These are phyloP conservation scores for Pichia sporocuriosa DNA, from an alignment of 805 yeast genomes.

Conservation along the genomic window DNA sequence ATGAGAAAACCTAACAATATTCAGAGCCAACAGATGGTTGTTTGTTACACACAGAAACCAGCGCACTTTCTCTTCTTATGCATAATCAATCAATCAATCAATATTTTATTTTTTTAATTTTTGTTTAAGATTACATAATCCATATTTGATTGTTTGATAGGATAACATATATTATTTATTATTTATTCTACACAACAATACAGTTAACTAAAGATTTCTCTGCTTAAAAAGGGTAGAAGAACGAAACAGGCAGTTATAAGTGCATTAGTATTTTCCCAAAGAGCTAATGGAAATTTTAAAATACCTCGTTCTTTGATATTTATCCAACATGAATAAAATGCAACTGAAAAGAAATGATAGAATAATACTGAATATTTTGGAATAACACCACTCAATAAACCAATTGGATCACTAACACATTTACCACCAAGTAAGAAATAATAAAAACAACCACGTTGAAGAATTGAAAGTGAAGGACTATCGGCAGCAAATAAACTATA, in stretches of 20 bases:
- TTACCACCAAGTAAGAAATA: slow-evolving; percentile 84
- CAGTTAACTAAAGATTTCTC: slow-evolving; percentile 21
- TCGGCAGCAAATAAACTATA: slow-evolving; percentile 90
- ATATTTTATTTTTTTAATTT: no score
- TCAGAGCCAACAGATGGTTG: no score
- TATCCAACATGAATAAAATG: slow-evolving; percentile 69
- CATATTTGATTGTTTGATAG: no score
- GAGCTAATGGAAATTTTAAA: slow-evolving; percentile 59
- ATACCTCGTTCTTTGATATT: slow-evolving; percentile 64
- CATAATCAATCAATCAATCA: no score
- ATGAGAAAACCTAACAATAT: no score
- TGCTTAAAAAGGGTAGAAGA: slow-evolving; percentile 65
- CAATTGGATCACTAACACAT: slow-evolving; percentile 71
- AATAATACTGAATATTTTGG: slow-evolving; percentile 72
- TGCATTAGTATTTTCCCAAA: slow-evolving; percentile 61
- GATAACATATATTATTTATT: no score
- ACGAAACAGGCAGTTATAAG: slow-evolving; percentile 69
- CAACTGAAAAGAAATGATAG: slow-evolving; percentile 85
- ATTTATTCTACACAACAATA: background rate
- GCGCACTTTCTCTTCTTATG: no score
- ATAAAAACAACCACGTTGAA: slow-evolving; percentile 84
- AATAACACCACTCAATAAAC: slow-evolving; percentile 72
- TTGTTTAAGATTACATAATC: no score
- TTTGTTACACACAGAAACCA: background rate
- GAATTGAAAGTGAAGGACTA: slow-evolving; percentile 49